phyloP scores from a whole-genome alignment of 805 yeast species.

The Starmerella etchellsii region DNA sequence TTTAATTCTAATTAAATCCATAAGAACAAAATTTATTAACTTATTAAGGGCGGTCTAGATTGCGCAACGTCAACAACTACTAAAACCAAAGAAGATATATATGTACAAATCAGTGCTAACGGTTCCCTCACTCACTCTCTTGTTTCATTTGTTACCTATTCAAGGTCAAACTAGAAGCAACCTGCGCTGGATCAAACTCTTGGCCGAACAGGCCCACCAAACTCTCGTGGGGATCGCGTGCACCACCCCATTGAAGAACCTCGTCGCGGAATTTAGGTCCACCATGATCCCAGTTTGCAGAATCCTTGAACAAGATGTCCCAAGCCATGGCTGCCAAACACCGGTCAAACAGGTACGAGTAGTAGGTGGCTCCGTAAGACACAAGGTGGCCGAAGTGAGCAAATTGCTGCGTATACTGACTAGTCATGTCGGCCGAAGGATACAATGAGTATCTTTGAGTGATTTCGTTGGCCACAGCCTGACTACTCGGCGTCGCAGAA shows the following conservation, averaged over 20 bases:
- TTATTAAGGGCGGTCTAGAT: background rate
- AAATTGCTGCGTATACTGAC: constrained; percentile 62
- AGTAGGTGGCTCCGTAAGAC: constrained; percentile 89
- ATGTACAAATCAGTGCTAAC: too few species aligned
- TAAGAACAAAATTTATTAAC: background rate
- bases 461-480: constrained; percentile 46
- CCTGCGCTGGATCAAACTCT: constrained; percentile 26
- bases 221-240: constrained; percentile 77
- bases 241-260: constrained; percentile 87
- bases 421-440: constrained; percentile 34
- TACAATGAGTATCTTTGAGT: constrained; percentile 50
- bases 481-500: background rate
- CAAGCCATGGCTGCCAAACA: constrained; percentile 85
- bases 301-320: constrained; percentile 51
- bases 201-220: constrained; percentile 61
- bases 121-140: background rate
- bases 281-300: constrained; percentile 59
- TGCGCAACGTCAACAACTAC: too few species aligned
- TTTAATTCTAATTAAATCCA: too few species aligned
- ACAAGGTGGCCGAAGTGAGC: constrained; percentile 88
- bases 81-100: too few species aligned
- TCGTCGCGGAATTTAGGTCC: constrained; percentile 63
- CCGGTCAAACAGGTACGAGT: constrained; percentile 79
- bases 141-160: background rate
- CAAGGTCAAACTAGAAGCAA: constrained; percentile 13